Evolutionary conservation across 1,284 basidiomycete species (phyloP), one percentile per base, ranked within the genome.

Genomic region (Ganoderma meredithae): DNA sequence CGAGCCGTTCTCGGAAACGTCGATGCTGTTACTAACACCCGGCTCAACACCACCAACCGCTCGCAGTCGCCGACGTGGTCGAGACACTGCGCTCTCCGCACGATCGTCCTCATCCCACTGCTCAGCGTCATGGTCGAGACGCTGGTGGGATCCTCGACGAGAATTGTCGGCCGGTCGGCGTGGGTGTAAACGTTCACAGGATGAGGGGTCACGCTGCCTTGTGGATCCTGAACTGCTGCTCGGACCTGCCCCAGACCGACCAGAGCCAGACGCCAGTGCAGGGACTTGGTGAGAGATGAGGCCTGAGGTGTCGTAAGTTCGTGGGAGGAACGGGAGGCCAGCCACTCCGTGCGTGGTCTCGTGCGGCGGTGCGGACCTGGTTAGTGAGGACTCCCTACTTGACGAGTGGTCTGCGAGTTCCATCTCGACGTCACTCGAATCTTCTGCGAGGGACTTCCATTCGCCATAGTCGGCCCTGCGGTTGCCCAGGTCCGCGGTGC

Each of bases 341-440:
- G 64, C 63, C 7, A 66, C 40, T 13, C n/a, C 49, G 39, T 40
- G 49, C 33, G 36, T 39, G 19, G 27, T 2, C 12, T 60, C n/a
- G 33, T 63, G 69, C 12, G 60, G 60, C 55, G 69, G 71, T n/a
- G 62, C 55, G 31, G 43, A 40, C 60, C 65, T 67, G 22, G 63
- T 65, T 40, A 65, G 63, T 10, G 71, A 71, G 13, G 71, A 71
- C n/a, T 68, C 71, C 52, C 69, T 70, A 60, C 69, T 71, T 8
- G 71, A 69, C 43, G 41, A 31, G 63, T 22, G 49, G 17, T 25
- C 44, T 9, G n/a, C 65, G 27, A 55, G 47, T 52, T 68, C 68
- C 67, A 69, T 64, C n/a, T 71, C 71, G 43, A 60, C 63, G 27
- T 72, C 69, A 60, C 71, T 72, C 12, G 71, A 72, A 33, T 66